Evolutionary conservation across 2,329 filamentous ascomycete genomes (phyloP).

Genomic region (Daldinia eschscholtzii): DNA sequence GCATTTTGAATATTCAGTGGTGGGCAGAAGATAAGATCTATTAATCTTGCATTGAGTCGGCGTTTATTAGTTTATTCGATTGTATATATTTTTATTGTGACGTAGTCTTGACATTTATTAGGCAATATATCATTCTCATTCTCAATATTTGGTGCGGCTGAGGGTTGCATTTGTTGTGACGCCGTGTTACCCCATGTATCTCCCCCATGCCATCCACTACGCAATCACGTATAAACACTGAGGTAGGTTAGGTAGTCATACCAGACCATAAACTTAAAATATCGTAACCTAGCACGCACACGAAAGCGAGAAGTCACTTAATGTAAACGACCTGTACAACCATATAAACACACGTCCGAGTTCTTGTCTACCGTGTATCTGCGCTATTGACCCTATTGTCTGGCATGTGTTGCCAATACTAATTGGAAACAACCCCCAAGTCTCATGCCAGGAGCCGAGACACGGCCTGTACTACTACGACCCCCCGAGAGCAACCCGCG

Average conservation of each 20-base stretch:
- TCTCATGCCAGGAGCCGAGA: slow-evolving; percentile 26
- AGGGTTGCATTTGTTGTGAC: neutral
- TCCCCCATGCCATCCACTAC: neutral
- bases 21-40: neutral
- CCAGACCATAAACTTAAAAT: neutral
- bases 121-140: slow-evolving; percentile 1
- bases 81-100: neutral
- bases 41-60: slow-evolving; percentile 30
- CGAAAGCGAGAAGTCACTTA: neutral
- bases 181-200: neutral
- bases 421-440: slow-evolving; percentile 52
- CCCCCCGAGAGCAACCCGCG: slow-evolving; percentile 54
- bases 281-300: neutral
- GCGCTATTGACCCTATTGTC: neutral
- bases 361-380: neutral
- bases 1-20: slow-evolving; percentile 3
- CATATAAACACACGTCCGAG: neutral
- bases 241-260: neutral
- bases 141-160: neutral
- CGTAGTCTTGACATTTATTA: neutral
- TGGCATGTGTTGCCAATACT: slow-evolving; percentile 7
- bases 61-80: slow-evolving; percentile 16
- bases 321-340: too few relatives aligned
- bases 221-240: too few relatives aligned
- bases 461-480: slow-evolving; percentile 9